A percentile compares a stretch with the other conserved stretches of the same genome.
phyloP scores from a whole-genome alignment of 305 asterid species.

The Fraxinus velutina region DNA sequence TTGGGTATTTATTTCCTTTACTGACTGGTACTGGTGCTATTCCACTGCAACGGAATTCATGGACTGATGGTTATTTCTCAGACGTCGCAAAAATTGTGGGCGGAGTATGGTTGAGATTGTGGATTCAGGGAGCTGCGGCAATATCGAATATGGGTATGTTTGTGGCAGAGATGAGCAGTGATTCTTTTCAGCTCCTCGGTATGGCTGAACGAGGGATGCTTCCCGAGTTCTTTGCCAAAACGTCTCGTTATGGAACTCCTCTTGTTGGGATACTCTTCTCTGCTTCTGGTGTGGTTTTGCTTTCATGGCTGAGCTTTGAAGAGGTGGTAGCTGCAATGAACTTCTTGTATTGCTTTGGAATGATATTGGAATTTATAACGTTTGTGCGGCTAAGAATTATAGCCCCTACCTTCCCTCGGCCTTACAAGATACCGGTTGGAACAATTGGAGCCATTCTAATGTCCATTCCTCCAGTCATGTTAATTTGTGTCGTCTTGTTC shows the following conservation, averaged over 20 bases:
- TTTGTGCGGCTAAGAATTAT: constrained; percentile 33
- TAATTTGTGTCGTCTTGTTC: constrained; percentile 37
- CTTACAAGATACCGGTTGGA: constrained; percentile 31
- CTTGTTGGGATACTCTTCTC: constrained; percentile 66
- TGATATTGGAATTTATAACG: constrained; percentile 40
- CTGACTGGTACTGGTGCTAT: constrained; percentile 63
- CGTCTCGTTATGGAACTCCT: constrained; percentile 76
- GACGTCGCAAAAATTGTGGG: constrained; percentile 62
- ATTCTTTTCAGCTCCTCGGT: constrained; percentile 67
- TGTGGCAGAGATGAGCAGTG: constrained; percentile 71
- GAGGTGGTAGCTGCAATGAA: constrained; percentile 72
- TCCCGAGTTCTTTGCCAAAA: constrained; percentile 63
- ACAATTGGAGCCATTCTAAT: constrained; percentile 31
- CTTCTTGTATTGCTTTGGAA: constrained; percentile 44
- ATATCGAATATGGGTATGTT: constrained; percentile 81
- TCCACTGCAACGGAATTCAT: constrained; percentile 49
- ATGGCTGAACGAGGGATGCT: constrained; percentile 93
- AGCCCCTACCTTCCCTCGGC: constrained; percentile 35
- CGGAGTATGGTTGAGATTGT: constrained; percentile 76
- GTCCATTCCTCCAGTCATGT: constrained; percentile 40
- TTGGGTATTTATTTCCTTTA: constrained; percentile 62
- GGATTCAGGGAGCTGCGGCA: constrained; percentile 83
- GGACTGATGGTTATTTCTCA: constrained; percentile 84
- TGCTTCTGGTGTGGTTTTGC: constrained; percentile 67
- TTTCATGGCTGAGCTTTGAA: constrained; percentile 72